Evolutionary conservation across 2,329 filamentous ascomycete genomes (phyloP), one percentile per base, ranked within the genome.

Genomic region (Clonostachys byssicola): DNA sequence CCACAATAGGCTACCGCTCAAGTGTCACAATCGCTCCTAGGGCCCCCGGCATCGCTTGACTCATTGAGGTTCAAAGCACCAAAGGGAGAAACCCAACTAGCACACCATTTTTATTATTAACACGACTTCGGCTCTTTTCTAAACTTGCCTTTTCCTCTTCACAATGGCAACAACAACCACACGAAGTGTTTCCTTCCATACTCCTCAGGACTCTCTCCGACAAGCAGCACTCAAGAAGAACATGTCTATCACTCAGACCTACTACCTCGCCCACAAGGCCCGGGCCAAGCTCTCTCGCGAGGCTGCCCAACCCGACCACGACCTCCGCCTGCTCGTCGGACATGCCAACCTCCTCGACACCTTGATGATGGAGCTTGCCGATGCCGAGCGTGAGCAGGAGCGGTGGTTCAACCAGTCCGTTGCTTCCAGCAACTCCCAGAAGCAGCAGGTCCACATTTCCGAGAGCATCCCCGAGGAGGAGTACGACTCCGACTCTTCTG

Each of bases 181-280:
- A 30, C 23, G 23, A 30, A 30, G 23, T 30, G 23, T 30, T 30
- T 9, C 23, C 23, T 30, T 30, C 23, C 23, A 10, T 30, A 30
- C 23, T 30, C 23, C 23, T 10, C 23, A 30, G 9, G 47, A 52
- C 49, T 56, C 61, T 52, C 59, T 63, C 47, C 56, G 57, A 51
- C 60, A 61, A 43, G 47, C 55, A 49, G 56, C 73, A 44, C 68
- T 72, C 55, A 78, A 87, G 74, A 88, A 86, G 74, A 92, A 87
- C 74, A 97, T 97, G 94, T 95, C 88, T 67, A 87, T 97, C 75
- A 95, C 92, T 30, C 91, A 96, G 74, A 97, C 92, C 52, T 99
- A 97, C 86, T 96, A 90, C 77, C 87, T 97, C 61, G 94, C 94
- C 66, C 92, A 96, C 79, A 92, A 92, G 72, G 94, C 94, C 65